Evolutionary conservation across 495 filamentous ascomycete genomes (phyloP), one percentile per base, ranked within the genome.

Genomic region (Penicillium daleae): DNA sequence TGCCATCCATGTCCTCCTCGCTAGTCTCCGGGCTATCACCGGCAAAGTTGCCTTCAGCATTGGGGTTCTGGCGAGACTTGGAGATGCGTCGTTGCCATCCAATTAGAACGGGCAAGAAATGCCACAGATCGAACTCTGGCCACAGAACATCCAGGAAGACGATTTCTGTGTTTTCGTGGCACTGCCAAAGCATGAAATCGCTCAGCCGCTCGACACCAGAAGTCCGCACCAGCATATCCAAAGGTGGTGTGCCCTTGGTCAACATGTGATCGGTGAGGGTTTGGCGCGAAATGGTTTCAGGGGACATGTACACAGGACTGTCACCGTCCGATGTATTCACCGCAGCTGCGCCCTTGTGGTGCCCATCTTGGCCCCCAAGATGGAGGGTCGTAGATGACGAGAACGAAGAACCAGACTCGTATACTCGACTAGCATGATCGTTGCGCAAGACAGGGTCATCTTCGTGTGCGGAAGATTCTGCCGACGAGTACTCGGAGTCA

Each of bases 101-200:
- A 32, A 96, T 77, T 37, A 99, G 76, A 5, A 98, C 92, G 0
- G 96, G 95, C 27, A 99, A 67, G 76, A 99, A 98, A 46, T 92
- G 81, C 93, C 93, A 96, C 12, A 99, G 80, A 70, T 96, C 93
- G 66, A 99, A 97, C 66, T 98, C 92, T 4, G 95, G 95, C 95
- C 95, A 99, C 46, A 98, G 77, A 59, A 92, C 94, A 59, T 97
- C 86, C 42, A 97, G 73, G 76, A 98, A 99, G 40, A 92, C 91
- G 57, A 98, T 89, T 57, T 97, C 89, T 0, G 95, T 98, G 46
- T 94, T 81, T 68, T 96, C 83, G 66, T 98, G 93, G 67, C 90
- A 93, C 75, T 99, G 95, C 95, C 95, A 99, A 56, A 99, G 87
- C 93, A 99, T 93, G 69, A 98, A 99, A 70, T 99, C 95, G 67